phyloP scores from a whole-genome alignment of 768 basidiomycete species.

The Hypholoma sublateritium region DNA sequence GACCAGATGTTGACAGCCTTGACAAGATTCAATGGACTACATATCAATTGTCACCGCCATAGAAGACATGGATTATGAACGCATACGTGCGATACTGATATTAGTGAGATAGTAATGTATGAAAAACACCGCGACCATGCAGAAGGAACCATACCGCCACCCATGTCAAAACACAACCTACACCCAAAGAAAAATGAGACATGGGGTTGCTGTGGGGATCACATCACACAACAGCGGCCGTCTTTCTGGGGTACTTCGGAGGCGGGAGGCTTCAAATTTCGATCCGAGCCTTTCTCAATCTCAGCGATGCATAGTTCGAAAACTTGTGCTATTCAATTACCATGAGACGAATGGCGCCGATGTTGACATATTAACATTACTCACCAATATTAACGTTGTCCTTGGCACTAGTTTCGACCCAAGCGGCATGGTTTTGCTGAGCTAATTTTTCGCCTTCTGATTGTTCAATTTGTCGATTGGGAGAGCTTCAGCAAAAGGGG shows the following conservation, averaged over 20 bases:
- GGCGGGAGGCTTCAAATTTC: conserved; percentile 34
- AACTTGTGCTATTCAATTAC: conserved; percentile 54
- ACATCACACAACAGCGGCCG: conserved; percentile 56
- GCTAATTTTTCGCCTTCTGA: conserved; percentile 74
- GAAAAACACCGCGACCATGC: no score
- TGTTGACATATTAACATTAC: conserved; percentile 28
- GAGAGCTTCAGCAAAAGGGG: conserved; percentile 2
- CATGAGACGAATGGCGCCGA: not conserved
- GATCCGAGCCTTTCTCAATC: conserved; percentile 63
- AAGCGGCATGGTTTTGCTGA: conserved; percentile 65
- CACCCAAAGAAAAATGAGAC: not conserved
- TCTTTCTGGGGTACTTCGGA: conserved; percentile 35
- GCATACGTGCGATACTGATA: no score
- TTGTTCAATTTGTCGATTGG: conserved; percentile 63
- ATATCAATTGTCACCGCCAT: no score
- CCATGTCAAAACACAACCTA: no score
- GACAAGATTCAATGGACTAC: not conserved
- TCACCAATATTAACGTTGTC: conserved; percentile 78
- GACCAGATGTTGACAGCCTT: conserved; percentile 10
- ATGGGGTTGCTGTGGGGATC: conserved; percentile 17
- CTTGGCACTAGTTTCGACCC: conserved; percentile 86
- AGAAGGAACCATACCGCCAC: no score
- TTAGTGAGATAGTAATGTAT: no score
- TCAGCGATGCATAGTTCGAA: conserved; percentile 80
- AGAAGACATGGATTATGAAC: no score